These are phyloP conservation scores for Lotmaria passim DNA, from an alignment of 208 protist species.

Conservation along the genomic window DNA sequence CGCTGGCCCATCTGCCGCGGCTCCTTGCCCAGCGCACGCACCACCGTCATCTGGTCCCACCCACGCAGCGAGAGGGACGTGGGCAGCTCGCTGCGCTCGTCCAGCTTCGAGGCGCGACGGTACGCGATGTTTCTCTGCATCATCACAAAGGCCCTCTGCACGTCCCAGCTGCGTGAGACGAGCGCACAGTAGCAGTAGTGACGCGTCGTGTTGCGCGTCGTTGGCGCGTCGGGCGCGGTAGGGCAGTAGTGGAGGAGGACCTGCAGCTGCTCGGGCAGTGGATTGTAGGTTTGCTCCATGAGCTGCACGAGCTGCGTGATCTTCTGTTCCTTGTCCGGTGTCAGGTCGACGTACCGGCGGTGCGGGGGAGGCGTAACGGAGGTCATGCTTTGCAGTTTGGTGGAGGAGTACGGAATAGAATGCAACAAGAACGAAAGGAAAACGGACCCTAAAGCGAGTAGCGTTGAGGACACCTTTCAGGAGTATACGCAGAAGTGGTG, in stretches of 20 bases:
- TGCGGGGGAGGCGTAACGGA: conserved; percentile 5
- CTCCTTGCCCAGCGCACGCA: conserved; percentile 18
- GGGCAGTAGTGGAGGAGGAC: conserved; percentile 19
- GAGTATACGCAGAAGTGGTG: background rate
- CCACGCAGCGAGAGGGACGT: conserved; percentile 58
- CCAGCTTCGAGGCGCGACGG: conserved; percentile 35
- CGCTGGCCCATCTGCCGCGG: conserved; percentile 8
- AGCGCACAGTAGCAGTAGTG: conserved; percentile 59
- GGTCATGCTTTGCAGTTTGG: background rate
- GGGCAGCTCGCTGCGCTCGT: conserved; percentile 51
- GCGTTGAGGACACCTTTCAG: background rate
- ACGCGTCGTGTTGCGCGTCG: conserved; percentile 43
- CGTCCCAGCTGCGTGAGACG: conserved; percentile 48
- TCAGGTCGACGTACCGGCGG: conserved; percentile 41
- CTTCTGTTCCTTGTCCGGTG: conserved; percentile 48
- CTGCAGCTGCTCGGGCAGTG: conserved; percentile 26
- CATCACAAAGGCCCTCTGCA: conserved; percentile 57
- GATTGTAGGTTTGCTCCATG: conserved; percentile 38
- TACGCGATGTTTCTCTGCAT: conserved; percentile 37
- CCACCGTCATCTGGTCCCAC: conserved; percentile 39
- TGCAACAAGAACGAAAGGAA: background rate
- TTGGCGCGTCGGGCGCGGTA: conserved; percentile 23
- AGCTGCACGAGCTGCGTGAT: conserved; percentile 51
- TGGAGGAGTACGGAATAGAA: background rate
- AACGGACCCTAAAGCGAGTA: too few relatives aligned